These are phyloP conservation scores for Thalassiosira profunda DNA, from an alignment of 108 stramenopile genomes.

Conservation along the genomic window DNA sequence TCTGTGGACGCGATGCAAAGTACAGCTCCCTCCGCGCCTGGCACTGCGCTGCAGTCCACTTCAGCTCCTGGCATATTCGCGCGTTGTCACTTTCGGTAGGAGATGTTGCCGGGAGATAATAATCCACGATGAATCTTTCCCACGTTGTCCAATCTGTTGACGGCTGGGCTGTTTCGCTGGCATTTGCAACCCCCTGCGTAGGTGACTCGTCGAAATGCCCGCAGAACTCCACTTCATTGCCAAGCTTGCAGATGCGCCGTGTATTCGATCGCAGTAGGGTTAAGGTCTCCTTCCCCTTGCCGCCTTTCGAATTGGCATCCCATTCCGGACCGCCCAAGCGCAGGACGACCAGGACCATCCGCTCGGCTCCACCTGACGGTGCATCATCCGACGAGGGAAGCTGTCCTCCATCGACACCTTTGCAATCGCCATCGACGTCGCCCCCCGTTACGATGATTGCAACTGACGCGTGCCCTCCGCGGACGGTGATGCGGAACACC, in stretches of 20 bases:
- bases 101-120: slow-evolving; percentile 5
- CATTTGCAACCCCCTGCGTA: background rate
- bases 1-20: slow-evolving; percentile 12
- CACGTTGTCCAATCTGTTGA: background rate
- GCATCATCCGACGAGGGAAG: background rate
- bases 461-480: slow-evolving; percentile 45
- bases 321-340: slow-evolving; percentile 8
- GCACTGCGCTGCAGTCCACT: slow-evolving; percentile 61
- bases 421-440: background rate
- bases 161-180: slow-evolving; percentile 1
- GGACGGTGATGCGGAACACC: slow-evolving; percentile 61
- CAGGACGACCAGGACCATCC: slow-evolving; percentile 4
- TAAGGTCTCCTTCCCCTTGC: slow-evolving; percentile 6
- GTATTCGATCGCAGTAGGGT: slow-evolving; percentile 59
- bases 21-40: slow-evolving; percentile 52
- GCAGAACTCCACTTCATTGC: slow-evolving; percentile 55
- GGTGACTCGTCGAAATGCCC: slow-evolving; percentile 18
- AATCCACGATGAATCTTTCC: slow-evolving; percentile 7
- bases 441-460: slow-evolving; percentile 36
- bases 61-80: slow-evolving; percentile 12
- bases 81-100: background rate
- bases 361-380: too few species aligned
- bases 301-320: slow-evolving; percentile 37
- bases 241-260: slow-evolving; percentile 66
- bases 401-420: background rate